Percentiles rank a stretch among this genome's conserved stretches.
Conservation (phyloP, 768 basidiomycete species). For the Xerocomellus dryophilus region DNA sequence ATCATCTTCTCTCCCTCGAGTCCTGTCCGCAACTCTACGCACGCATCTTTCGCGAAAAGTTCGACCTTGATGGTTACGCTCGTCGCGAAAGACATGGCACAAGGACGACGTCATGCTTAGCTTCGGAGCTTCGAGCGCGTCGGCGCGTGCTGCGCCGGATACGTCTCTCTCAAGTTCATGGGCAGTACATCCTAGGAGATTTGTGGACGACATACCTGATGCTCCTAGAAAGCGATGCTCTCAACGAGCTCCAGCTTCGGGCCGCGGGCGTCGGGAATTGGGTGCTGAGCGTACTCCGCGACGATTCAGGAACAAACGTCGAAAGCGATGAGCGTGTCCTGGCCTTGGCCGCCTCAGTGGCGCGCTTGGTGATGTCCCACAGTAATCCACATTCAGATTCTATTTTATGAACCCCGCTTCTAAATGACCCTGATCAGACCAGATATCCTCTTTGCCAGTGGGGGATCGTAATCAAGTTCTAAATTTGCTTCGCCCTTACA, state of each 20-base stretch:
- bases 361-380: constrained; percentile 36
- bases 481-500: constrained; percentile 41
- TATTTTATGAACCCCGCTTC: constrained; percentile 22
- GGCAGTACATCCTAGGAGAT: constrained; percentile 38
- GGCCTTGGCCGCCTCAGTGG: constrained; percentile 32
- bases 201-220: constrained; percentile 59
- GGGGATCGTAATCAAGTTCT: constrained; percentile 42
- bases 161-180: constrained; percentile 31
- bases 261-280: constrained; percentile 38
- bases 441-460: constrained; percentile 37
- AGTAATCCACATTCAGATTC: constrained; percentile 32
- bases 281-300: constrained; percentile 23
- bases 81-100: constrained; percentile 33
- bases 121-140: constrained; percentile 48
- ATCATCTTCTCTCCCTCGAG: constrained; percentile 41
- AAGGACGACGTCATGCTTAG: constrained; percentile 38
- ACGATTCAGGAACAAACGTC: constrained; percentile 7
- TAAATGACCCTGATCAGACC: constrained; percentile 32
- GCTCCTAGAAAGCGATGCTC: constrained; percentile 53
- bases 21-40: constrained; percentile 56
- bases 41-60: constrained; percentile 48
- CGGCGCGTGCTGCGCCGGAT: constrained; percentile 49
- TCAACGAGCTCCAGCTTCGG: constrained; percentile 46
- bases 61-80: constrained; percentile 38
- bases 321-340: constrained; percentile 15